phyloP scores from a whole-genome alignment of 257 asterid species.

The Solanum bulbocastanum region DNA sequence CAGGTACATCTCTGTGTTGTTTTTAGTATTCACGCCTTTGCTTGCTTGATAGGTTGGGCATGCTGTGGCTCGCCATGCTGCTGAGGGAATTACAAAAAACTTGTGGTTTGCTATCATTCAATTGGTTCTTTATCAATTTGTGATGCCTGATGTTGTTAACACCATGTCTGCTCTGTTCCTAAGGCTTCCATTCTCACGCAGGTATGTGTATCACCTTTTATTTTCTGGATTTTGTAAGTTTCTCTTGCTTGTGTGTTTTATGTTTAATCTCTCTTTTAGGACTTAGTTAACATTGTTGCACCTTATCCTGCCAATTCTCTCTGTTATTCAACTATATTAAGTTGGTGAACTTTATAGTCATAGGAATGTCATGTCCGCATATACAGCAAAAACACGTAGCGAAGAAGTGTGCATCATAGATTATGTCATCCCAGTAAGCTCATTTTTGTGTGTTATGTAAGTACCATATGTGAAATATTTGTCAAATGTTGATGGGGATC shows the following conservation, averaged over 20 bases:
- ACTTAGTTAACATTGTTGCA: not conserved
- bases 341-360: not conserved
- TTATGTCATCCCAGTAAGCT: not conserved
- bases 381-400: not conserved
- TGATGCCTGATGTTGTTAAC: slow-evolving; percentile 78
- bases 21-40: not conserved
- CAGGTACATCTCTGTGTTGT: not conserved
- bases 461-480: not conserved
- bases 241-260: not conserved
- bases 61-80: slow-evolving; percentile 87
- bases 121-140: slow-evolving; percentile 66
- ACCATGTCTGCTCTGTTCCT: slow-evolving; percentile 69
- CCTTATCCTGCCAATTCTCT: not conserved
- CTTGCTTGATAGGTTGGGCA: slow-evolving; percentile 63
- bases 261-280: not conserved
- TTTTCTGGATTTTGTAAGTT: not conserved
- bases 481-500: not conserved
- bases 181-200: slow-evolving; percentile 88
- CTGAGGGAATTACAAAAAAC: slow-evolving; percentile 77
- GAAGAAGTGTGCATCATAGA: not conserved
- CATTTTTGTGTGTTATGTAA: not conserved
- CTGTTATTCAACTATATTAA: not conserved
- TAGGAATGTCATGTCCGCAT: not conserved
- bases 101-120: slow-evolving; percentile 74
- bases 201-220: slow-evolving; percentile 23